Evolutionary conservation across 345 rosid genomes (phyloP).

Genomic region (Cardiospermum halicacabum): DNA sequence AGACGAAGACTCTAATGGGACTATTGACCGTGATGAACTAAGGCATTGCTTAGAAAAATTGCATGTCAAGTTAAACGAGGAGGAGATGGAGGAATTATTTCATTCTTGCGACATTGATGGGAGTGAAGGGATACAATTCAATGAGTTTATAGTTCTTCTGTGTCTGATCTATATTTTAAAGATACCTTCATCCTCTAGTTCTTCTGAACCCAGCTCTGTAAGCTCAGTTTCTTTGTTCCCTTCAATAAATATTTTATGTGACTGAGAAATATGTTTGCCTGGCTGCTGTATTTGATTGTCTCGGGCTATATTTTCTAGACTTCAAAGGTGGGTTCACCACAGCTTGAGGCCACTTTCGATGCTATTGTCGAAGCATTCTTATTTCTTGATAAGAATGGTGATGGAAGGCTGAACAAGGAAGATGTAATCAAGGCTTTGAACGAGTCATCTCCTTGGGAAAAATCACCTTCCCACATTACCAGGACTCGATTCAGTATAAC

Average conservation of each 20-base stretch:
- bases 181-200: conserved; percentile 41
- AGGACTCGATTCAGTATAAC: conserved; percentile 60
- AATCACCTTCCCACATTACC: conserved; percentile 63
- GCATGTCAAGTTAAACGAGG: conserved; percentile 44
- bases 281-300: conserved; percentile 10
- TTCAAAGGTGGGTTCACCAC: conserved; percentile 32
- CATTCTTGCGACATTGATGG: conserved; percentile 79
- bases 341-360: conserved; percentile 65
- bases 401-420: conserved; percentile 68
- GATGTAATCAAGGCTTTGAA: conserved; percentile 65
- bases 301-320: conserved; percentile 37
- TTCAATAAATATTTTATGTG: conserved; percentile 5
- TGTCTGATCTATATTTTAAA: conserved; percentile 70
- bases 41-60: conserved; percentile 58
- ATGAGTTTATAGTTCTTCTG: conserved; percentile 73
- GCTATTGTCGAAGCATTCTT: conserved; percentile 69
- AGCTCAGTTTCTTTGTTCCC: conserved; percentile 11
- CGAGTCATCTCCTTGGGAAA: conserved; percentile 61
- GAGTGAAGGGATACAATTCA: conserved; percentile 73
- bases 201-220: conserved; percentile 20
- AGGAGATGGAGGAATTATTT: conserved; percentile 68
- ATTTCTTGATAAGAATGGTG: conserved; percentile 76
- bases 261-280: background rate
- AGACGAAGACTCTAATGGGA: conserved; percentile 71
- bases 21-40: conserved; percentile 64